A percentile compares a stretch with the other conserved stretches of the same genome.
phyloP scores from a whole-genome alignment of 768 basidiomycete species.

The Kwoniella newhampshirensis region DNA sequence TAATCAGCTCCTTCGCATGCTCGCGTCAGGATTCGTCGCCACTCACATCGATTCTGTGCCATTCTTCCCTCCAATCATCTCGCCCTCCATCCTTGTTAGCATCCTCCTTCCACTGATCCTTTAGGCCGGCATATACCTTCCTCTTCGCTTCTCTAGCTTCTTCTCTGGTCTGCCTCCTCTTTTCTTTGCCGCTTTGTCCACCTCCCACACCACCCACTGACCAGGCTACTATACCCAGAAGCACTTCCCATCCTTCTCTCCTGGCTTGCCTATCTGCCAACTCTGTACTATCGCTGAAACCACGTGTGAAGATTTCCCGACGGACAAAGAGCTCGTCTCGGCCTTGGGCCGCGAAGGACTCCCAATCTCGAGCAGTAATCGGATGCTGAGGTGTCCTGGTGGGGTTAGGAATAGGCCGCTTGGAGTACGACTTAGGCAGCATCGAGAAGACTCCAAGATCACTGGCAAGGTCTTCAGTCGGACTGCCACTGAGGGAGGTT shows the following conservation, averaged over 20 bases:
- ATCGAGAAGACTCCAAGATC: conserved; percentile 46
- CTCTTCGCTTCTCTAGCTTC: conserved; percentile 44
- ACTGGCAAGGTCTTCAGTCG: conserved; percentile 54
- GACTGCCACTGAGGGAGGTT: conserved; percentile 45
- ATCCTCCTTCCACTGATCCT: conserved; percentile 79
- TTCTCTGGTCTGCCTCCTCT: conserved; percentile 60
- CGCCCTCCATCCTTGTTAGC: conserved; percentile 53
- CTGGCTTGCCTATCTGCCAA: conserved; percentile 54
- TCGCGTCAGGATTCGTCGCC: not conserved
- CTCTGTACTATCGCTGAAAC: conserved; percentile 33
- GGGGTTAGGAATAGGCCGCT: conserved; percentile 52
- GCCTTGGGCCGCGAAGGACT: conserved; percentile 56
- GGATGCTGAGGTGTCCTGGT: conserved; percentile 79
- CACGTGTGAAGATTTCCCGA: conserved; percentile 52
- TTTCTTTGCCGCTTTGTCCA: conserved; percentile 64
- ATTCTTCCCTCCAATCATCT: conserved; percentile 74
- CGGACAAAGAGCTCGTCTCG: conserved; percentile 48
- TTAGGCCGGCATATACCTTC: conserved; percentile 67
- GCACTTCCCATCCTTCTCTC: conserved; percentile 82
- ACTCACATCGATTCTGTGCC: conserved; percentile 53
- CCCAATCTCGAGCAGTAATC: conserved; percentile 70
- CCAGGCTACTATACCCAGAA: conserved; percentile 84
- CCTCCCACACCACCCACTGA: conserved; percentile 63
- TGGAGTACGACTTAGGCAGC: conserved; percentile 41
- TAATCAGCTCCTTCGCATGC: too few relatives aligned